Percentiles rank a stretch among this genome's conserved stretches.
Evolutionary conservation across 1,284 basidiomycete genomes (phyloP).

Genomic region (Tilletiaria anomala): DNA sequence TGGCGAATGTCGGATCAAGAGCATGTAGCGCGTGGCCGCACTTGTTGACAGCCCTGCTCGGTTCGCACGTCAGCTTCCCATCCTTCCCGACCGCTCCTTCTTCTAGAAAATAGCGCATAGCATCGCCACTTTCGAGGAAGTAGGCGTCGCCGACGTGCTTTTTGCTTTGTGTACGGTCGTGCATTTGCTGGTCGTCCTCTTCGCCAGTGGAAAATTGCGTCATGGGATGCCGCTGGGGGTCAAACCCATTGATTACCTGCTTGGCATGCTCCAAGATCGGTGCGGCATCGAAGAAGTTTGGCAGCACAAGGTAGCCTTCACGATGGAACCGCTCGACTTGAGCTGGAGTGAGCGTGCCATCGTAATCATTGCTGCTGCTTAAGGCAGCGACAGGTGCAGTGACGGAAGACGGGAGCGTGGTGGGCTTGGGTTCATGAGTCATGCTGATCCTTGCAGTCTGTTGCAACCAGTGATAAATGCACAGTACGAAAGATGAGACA

Average conservation of each 20-base stretch:
- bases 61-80: conserved; percentile 8
- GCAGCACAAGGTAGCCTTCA: conserved; percentile 59
- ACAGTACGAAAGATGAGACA: too few relatives aligned
- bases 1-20: conserved; percentile 59
- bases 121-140: conserved; percentile 78
- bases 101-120: conserved; percentile 67
- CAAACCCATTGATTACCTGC: conserved; percentile 65
- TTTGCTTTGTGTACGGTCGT: conserved; percentile 2
- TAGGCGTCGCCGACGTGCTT: conserved; percentile 74
- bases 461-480: too few relatives aligned
- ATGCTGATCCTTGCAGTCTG: too few relatives aligned
- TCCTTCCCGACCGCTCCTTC: conserved; percentile 50
- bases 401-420: too few relatives aligned
- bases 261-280: conserved; percentile 50
- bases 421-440: too few relatives aligned
- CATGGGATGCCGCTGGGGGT: conserved; percentile 64
- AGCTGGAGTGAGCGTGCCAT: conserved; percentile 8
- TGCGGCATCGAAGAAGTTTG: conserved; percentile 55
- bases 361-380: too few relatives aligned
- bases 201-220: conserved; percentile 69
- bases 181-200: conserved; percentile 8
- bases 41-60: conserved; percentile 21
- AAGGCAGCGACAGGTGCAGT: too few relatives aligned
- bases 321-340: conserved; percentile 22
- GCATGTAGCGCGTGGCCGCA: conserved; percentile 51